Percentiles rank a stretch among this genome's conserved stretches.
phyloP scores from a whole-genome alignment of 441 rosid genomes.

The Mallotus repandus region DNA sequence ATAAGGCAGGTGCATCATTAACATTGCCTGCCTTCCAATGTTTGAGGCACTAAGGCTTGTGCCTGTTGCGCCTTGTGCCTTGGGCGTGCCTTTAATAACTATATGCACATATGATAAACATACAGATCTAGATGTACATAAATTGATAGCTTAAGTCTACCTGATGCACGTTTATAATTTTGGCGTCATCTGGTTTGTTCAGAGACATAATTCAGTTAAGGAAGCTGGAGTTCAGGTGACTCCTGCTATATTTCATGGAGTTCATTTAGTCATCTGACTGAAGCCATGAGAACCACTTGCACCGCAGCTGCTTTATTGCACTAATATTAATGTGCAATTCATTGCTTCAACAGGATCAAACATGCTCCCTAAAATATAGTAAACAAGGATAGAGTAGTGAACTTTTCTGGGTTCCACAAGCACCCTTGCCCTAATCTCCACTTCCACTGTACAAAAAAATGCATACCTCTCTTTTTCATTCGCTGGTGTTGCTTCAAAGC shows the following conservation, averaged over 20 bases:
- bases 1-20: too few relatives aligned
- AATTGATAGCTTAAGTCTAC: not conserved
- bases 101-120: not conserved
- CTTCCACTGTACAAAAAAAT: not conserved
- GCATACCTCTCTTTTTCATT: not conserved
- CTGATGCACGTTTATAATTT: constrained; percentile 1
- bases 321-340: not conserved
- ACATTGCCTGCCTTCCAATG: too few relatives aligned
- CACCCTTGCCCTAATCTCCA: not conserved
- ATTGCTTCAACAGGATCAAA: not conserved
- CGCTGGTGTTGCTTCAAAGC: constrained; percentile 35
- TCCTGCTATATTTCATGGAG: not conserved
- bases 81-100: too few relatives aligned
- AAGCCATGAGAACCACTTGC: not conserved
- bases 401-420: not conserved
- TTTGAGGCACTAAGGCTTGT: too few relatives aligned
- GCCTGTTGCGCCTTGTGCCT: too few relatives aligned
- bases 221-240: not conserved
- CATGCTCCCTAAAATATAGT: not conserved
- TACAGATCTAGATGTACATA: not conserved
- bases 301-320: not conserved
- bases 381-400: not conserved
- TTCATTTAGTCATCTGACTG: not conserved
- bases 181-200: not conserved
- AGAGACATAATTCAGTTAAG: not conserved